These are phyloP conservation scores for Halenospora varia DNA, from an alignment of 495 filamentous ascomycete species.

Conservation along the genomic window DNA sequence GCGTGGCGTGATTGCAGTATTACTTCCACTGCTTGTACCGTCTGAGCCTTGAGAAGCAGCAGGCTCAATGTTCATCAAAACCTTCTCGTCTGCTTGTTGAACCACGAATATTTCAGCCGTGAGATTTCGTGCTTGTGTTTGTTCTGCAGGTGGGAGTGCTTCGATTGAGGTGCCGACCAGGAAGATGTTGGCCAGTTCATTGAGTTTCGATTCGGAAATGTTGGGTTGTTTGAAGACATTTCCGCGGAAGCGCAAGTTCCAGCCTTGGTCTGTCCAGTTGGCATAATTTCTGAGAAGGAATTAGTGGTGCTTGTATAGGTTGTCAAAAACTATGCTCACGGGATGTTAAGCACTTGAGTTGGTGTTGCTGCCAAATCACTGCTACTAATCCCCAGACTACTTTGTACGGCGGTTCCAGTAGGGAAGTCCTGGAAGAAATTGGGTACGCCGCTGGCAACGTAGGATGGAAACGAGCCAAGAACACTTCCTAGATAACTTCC, in stretches of 20 bases:
- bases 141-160: slow-evolving; percentile 52
- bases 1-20: slow-evolving; percentile 31
- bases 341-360: slow-evolving; percentile 68
- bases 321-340: slow-evolving; percentile 32
- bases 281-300: slow-evolving; percentile 54
- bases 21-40: slow-evolving; percentile 30
- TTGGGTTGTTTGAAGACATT: slow-evolving; percentile 77
- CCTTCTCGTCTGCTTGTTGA: slow-evolving; percentile 59
- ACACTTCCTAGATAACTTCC: slow-evolving; percentile 42
- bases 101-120: slow-evolving; percentile 68
- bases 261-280: slow-evolving; percentile 72
- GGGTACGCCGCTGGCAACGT: slow-evolving; percentile 58
- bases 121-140: slow-evolving; percentile 65
- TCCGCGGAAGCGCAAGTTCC: slow-evolving; percentile 73
- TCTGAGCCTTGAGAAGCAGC: slow-evolving; percentile 20
- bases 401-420: slow-evolving; percentile 53
- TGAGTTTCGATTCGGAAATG: slow-evolving; percentile 53
- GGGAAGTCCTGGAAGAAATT: slow-evolving; percentile 67
- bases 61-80: slow-evolving; percentile 59
- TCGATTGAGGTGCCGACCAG: slow-evolving; percentile 58
- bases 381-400: slow-evolving; percentile 53
- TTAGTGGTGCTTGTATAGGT: slow-evolving; percentile 3
- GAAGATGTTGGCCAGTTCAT: slow-evolving; percentile 67
- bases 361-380: slow-evolving; percentile 54
- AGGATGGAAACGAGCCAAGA: slow-evolving; percentile 50